A percentile compares a stretch with the other conserved stretches of the same genome.
phyloP scores from a whole-genome alignment of 441 rosid genomes.

The Erodium trifolium region DNA sequence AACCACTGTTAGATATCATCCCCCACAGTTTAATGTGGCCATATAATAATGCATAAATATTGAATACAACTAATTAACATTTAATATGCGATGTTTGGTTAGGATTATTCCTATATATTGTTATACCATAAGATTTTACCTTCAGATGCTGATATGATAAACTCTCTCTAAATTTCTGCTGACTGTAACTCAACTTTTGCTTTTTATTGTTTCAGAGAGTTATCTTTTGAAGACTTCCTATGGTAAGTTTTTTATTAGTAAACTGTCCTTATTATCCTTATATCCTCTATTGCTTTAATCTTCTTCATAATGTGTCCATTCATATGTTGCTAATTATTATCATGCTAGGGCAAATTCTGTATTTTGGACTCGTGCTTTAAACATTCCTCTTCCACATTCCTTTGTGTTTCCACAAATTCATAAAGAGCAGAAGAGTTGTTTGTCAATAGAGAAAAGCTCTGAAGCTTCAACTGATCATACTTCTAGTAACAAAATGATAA shows the following conservation, averaged over 20 bases:
- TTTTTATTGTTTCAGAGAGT: constrained; percentile 42
- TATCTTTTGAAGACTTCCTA: constrained; percentile 71
- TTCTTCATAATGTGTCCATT: constrained; percentile 15
- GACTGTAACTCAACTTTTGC: background rate
- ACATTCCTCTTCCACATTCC: constrained; percentile 76
- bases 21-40: background rate
- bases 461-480: constrained; percentile 18
- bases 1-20: background rate
- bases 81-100: background rate
- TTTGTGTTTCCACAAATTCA: constrained; percentile 66
- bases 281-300: background rate
- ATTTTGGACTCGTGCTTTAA: constrained; percentile 92
- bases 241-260: constrained; percentile 41
- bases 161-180: background rate
- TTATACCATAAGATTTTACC: background rate
- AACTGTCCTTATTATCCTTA: background rate
- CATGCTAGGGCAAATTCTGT: constrained; percentile 76
- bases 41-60: background rate
- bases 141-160: background rate
- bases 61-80: too few species aligned
- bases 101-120: background rate
- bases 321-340: constrained; percentile 8
- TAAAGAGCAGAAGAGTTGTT: constrained; percentile 27
- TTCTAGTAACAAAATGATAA: constrained; percentile 17
- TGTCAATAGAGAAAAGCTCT: constrained; percentile 16